Base-by-base conservation (phyloP, 441 rosid species). In the Hypseocharis bilobata region DNA sequence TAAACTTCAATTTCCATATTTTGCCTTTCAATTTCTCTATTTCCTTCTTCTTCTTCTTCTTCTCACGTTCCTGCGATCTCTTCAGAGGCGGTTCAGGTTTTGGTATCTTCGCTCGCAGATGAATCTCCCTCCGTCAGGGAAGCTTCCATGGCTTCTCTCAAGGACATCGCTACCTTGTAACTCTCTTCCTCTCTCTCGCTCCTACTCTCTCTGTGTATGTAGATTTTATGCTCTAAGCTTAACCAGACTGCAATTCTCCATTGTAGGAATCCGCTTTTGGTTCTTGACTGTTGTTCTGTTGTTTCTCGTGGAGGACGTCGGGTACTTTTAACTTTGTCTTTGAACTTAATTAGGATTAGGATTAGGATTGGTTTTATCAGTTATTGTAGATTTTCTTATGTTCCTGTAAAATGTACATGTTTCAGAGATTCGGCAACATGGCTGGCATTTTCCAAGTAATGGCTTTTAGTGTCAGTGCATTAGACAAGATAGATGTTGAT, bases 381-480 rank as follows among this genome's bases (percentile, higher is more conserved):
- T 54, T 54, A 2, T 11, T 10, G 59, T 14, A 3, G 58, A n/a
- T 52, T 27, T 22, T 51, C 13, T 20, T 2, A 52, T 52, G 58
- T 54, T 64, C 51, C n/a, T 67, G 44, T 74, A 14, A 45, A 69
- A 70, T 22, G 57, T 29, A 16, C 22, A 30, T n/a, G 20, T 72
- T 74, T 57, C 79, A 93, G 98, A 80, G 97, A 56, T 90, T 87
- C 73, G 83, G 95, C 58, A 93, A 93, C 77, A 83, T 93, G 89
- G 98, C 97, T 58, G 98, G 95, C 66, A 81, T 88, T 29, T 93
- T 93, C 78, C 92, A 93, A 81, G 95, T 93, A 3, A 88, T 90
- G 98, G 88, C 98, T 8, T 75, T 86, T 38, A 85, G 88, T 62
- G 91, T 93, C 72, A 78, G 81, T 23, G 86, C 87, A 52, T 74